Evolutionary conservation across 2,329 filamentous ascomycete genomes (phyloP).

Genomic region (Colletotrichum echinochloae): DNA sequence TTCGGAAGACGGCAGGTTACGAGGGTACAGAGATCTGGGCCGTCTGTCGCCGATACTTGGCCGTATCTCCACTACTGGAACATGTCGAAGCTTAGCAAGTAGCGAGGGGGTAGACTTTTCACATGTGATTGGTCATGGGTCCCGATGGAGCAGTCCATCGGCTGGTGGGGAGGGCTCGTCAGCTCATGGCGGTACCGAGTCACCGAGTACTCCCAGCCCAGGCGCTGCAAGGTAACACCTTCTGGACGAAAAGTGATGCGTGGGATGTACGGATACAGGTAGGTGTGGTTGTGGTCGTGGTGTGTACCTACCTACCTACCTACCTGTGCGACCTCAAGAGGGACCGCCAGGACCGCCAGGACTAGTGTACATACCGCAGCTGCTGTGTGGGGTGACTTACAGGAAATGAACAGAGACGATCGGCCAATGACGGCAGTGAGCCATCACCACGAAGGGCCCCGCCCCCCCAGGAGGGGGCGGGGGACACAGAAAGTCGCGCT

Average conservation of each 20-base stretch:
- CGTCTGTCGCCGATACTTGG: not conserved
- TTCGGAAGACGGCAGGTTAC: slow-evolving; percentile 20
- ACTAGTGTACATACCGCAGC: too few species aligned
- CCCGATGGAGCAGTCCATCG: slow-evolving; percentile 22
- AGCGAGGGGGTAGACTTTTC: not conserved
- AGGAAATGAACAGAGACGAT: slow-evolving; percentile 20
- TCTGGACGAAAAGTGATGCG: not conserved
- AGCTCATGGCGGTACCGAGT: too few species aligned
- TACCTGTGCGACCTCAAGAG: too few species aligned
- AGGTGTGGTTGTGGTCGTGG: too few species aligned
- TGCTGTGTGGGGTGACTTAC: slow-evolving; percentile 32
- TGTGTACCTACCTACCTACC: too few species aligned
- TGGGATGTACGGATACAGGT: too few species aligned
- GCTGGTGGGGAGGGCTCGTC: slow-evolving; percentile 26
- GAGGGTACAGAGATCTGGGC: slow-evolving; percentile 1
- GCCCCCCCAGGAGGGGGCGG: not conserved
- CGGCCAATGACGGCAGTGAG: slow-evolving; percentile 29
- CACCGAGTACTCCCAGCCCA: not conserved
- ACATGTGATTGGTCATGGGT: slow-evolving; percentile 9
- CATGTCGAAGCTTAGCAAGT: slow-evolving; percentile 34
- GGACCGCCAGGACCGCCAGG: too few species aligned
- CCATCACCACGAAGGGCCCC: slow-evolving; percentile 25
- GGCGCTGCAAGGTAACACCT: not conserved
- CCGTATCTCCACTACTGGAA: slow-evolving; percentile 5
- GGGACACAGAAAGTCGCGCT: slow-evolving; percentile 30